Evolutionary conservation across 306 rosid genomes (phyloP), one percentile per base, ranked within the genome.

Genomic region (Erythrophleum fordii): DNA sequence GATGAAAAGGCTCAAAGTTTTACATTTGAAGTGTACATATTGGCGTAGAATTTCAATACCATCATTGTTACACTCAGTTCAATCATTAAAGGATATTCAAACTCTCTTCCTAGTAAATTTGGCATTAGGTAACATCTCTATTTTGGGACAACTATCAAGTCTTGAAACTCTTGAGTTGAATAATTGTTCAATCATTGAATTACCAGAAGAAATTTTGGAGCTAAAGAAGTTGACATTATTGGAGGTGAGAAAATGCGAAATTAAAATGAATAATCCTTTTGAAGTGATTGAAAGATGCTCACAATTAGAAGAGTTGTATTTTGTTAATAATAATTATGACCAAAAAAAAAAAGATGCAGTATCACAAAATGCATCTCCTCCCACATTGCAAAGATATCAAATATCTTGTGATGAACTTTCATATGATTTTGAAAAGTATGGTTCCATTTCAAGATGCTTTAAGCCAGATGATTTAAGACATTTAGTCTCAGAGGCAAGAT

Each of bases 61-160:
- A 23, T 5, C 14, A 3, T 60, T 52, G 17, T 29, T 12, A 4
- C 18, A n/a, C 20, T 60, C 78, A 37, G 8, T 82, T 25, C 25
- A 26, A 61, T 25, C 22, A 1, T 62, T 71, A 13, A 62, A 39
- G 11, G 42, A 77, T 20, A 59, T 69, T 82, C 26, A 46, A 0
- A 20, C 3, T 25, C 12, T 83, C 26, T 0, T 13, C 5, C 45
- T 83, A 6, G 0, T 0, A 0, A 0, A 0, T 0, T 85, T 58
- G 59, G 5, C 23, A 13, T 61, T 85, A 12, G 26, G 4, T 17
- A 77, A 62, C 68, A 20, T 82, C 22, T 74, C 77, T 22, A 29
- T 70, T 31, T 2, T 82, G n/a, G 66, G 53, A n/a, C 52, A n/a
- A n/a, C n/a, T n/a, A n/a, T n/a, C n/a, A n/a, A n/a, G n/a, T n/a